A percentile compares a stretch with the other conserved stretches of the same genome.
phyloP scores from a whole-genome alignment of 495 filamentous ascomycete species.

The Bathelium albidoporum region DNA sequence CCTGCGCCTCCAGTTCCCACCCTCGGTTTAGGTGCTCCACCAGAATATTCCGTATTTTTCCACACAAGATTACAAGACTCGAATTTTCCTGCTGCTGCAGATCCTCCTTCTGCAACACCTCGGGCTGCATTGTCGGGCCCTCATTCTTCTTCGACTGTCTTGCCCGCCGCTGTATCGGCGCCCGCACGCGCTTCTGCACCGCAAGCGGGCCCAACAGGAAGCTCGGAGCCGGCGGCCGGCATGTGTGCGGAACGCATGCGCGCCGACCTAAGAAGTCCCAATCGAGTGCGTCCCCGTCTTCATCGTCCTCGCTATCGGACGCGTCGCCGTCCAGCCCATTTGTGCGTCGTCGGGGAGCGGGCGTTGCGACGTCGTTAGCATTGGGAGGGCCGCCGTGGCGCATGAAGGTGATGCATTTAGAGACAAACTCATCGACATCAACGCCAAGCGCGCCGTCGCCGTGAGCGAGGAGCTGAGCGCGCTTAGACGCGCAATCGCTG shows the following conservation, averaged over 20 bases:
- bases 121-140: slow-evolving; percentile 52
- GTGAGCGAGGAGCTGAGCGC: slow-evolving; percentile 55
- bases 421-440: slow-evolving; percentile 88
- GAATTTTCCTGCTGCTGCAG: slow-evolving; percentile 61
- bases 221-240: slow-evolving; percentile 64
- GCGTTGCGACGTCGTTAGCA: slow-evolving; percentile 8
- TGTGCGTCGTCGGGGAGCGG: slow-evolving; percentile 1
- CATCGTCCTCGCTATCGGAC: slow-evolving; percentile 52
- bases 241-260: slow-evolving; percentile 60
- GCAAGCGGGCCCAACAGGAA: slow-evolving; percentile 87
- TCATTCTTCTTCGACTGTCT: slow-evolving; percentile 40
- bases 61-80: slow-evolving; percentile 61
- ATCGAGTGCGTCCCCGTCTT: slow-evolving; percentile 67
- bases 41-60: slow-evolving; percentile 47
- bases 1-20: slow-evolving; percentile 27
- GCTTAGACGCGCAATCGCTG: slow-evolving; percentile 67
- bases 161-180: slow-evolving; percentile 53
- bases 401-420: slow-evolving; percentile 87
- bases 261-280: slow-evolving; percentile 76
- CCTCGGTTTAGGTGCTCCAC: slow-evolving; percentile 33
- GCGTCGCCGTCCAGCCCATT: slow-evolving; percentile 26
- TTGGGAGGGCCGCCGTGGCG: slow-evolving; percentile 37
- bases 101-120: slow-evolving; percentile 61
- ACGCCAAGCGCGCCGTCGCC: slow-evolving; percentile 62
- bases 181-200: slow-evolving; percentile 70